Evolutionary conservation across 805 yeast genomes (phyloP).

Genomic region (Deakozyma indianensis): DNA sequence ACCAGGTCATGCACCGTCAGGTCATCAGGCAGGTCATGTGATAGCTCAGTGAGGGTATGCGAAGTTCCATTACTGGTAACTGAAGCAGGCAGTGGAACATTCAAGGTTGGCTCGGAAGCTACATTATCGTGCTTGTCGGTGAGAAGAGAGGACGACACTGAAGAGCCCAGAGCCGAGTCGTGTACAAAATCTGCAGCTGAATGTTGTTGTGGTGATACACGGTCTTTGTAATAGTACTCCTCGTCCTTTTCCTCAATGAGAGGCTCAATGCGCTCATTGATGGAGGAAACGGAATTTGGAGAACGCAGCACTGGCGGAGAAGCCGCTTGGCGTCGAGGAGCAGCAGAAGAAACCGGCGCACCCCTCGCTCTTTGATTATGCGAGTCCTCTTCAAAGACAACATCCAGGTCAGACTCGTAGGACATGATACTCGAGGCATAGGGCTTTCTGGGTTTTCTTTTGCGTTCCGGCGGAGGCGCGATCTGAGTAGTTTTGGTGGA

Average conservation of each 20-base stretch:
- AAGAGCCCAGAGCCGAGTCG: conserved; percentile 1
- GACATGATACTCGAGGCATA: conserved; percentile 13
- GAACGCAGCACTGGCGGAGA: neutral
- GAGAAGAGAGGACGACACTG: neutral
- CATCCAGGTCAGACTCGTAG: conserved; percentile 14
- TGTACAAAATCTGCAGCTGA: neutral
- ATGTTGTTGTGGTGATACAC: neutral
- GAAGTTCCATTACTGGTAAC: neutral
- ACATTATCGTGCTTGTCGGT: neutral
- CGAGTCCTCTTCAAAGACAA: conserved; percentile 11
- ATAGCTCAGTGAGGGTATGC: neutral
- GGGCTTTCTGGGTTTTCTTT: conserved; percentile 4
- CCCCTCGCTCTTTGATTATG: too few species aligned
- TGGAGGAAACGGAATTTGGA: neutral
- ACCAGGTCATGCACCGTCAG: conserved; percentile 6
- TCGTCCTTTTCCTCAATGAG: conserved; percentile 1
- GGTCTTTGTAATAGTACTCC: neutral
- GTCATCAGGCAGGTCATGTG: neutral
- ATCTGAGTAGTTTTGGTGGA: conserved; percentile 17
- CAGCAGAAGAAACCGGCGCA: neutral
- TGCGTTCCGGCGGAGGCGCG: conserved; percentile 1
- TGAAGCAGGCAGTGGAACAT: neutral
- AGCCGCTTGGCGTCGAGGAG: neutral
- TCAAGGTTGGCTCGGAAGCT: neutral
- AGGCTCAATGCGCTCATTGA: neutral